Conservation (phyloP, 306 rosid species). For the Datisca glomerata region DNA sequence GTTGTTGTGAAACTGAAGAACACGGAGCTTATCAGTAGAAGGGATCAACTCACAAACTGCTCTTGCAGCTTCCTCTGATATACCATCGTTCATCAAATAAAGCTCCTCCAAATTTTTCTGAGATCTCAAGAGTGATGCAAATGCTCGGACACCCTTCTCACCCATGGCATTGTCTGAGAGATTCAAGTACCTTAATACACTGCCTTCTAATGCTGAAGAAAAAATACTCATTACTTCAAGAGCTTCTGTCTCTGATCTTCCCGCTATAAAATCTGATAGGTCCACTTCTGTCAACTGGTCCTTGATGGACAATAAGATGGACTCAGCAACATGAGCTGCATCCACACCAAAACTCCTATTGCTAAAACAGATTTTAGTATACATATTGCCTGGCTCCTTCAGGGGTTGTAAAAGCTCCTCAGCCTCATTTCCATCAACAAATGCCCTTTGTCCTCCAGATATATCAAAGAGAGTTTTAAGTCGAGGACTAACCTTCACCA, state of each 20-base stretch:
- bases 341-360: conserved; percentile 81
- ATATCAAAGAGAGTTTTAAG: conserved; percentile 55
- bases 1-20: conserved; percentile 83
- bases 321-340: conserved; percentile 64
- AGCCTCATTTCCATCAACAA: conserved; percentile 59
- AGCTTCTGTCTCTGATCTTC: conserved; percentile 74
- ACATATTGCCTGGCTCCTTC: conserved; percentile 31
- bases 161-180: conserved; percentile 86
- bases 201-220: conserved; percentile 70
- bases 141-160: conserved; percentile 74
- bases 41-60: conserved; percentile 77
- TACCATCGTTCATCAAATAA: conserved; percentile 86
- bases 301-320: conserved; percentile 47
- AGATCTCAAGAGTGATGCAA: conserved; percentile 53
- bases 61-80: conserved; percentile 91
- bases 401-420: conserved; percentile 51
- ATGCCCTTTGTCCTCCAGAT: conserved; percentile 64
- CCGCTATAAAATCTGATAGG: conserved; percentile 78
- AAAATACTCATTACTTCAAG: conserved; percentile 68
- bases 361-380: conserved; percentile 63
- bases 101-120: conserved; percentile 71
- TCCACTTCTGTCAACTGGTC: conserved; percentile 64
- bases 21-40: conserved; percentile 65
- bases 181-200: conserved; percentile 45
- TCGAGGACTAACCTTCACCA: conserved; percentile 14